Conservation (phyloP, 495 filamentous ascomycete genomes). For the Aspergillus coremiiformis region DNA sequence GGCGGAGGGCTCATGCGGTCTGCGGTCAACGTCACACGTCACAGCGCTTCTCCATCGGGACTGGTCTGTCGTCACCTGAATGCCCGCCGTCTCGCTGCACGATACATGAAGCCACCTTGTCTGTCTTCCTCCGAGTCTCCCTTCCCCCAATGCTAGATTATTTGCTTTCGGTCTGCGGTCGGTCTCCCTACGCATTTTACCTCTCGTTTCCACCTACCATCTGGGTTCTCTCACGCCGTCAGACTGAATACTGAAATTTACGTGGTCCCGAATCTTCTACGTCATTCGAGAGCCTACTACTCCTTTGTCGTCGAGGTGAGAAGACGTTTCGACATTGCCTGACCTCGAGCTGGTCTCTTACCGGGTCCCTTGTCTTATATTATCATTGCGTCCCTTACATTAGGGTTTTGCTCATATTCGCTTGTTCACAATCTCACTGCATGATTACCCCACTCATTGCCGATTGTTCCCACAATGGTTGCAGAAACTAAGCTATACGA, state of each 20-base stretch:
- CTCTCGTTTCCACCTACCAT: neutral
- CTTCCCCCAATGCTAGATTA: neutral
- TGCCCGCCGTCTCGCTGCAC: slow-evolving; percentile 1
- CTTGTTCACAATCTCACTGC: slow-evolving; percentile 6
- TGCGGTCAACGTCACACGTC: slow-evolving; percentile 26
- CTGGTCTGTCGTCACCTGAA: slow-evolving; percentile 12
- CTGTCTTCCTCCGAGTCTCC: neutral
- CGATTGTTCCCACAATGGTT: slow-evolving; percentile 53
- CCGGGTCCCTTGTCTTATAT: neutral
- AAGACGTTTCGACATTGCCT: neutral
- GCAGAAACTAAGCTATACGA: slow-evolving; percentile 86
- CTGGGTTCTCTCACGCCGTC: neutral
- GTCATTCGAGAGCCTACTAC: slow-evolving; percentile 33
- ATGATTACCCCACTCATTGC: slow-evolving; percentile 12
- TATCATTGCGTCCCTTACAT: neutral
- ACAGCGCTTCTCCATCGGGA: slow-evolving; percentile 11
- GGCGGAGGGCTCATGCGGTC: slow-evolving; percentile 7
- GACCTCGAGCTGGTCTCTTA: neutral
- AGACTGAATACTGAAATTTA: neutral
- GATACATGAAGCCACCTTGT: slow-evolving; percentile 1
- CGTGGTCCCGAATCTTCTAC: slow-evolving; percentile 29
- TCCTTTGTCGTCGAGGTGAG: slow-evolving; percentile 2
- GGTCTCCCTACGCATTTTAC: neutral
- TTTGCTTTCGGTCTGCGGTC: neutral
- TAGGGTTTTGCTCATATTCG: neutral